A percentile compares a stretch with the other conserved stretches of the same genome.
Conservation (phyloP, 2,329 filamentous ascomycete species). For the Scolecobasidium constrictum region DNA sequence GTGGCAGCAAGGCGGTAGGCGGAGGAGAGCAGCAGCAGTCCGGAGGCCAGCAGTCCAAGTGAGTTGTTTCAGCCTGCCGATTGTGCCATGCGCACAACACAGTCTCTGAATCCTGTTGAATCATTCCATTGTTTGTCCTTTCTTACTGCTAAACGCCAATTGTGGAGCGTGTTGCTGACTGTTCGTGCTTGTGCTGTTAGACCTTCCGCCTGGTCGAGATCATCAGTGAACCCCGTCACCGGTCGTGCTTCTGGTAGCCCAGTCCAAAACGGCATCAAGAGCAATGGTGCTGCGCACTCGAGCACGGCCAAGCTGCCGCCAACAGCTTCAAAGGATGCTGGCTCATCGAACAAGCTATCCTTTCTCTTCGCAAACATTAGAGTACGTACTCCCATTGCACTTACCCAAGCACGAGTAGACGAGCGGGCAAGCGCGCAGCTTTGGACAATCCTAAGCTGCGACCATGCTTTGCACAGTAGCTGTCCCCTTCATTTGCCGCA, state of each 20-base stretch:
- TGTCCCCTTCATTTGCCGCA: neutral
- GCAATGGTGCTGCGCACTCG: constrained; percentile 25
- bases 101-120: neutral
- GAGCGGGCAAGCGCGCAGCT: too few species aligned
- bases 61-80: too few species aligned
- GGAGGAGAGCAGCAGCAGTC: neutral
- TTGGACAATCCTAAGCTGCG: too few species aligned
- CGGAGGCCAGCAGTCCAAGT: neutral
- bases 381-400: constrained; percentile 30
- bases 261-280: constrained; percentile 44
- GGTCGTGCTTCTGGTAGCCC: constrained; percentile 39
- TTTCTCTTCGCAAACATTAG: constrained; percentile 36
- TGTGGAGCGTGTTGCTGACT: neutral
- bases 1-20: neutral
- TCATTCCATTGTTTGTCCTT: too few species aligned
- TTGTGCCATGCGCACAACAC: neutral
- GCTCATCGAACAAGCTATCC: constrained; percentile 44
- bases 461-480: too few species aligned
- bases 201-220: constrained; percentile 47
- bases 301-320: constrained; percentile 25
- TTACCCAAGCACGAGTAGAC: neutral
- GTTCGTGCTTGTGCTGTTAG: neutral
- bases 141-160: too few species aligned
- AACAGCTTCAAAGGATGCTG: constrained; percentile 34
- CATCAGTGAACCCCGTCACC: constrained; percentile 47